Conservation (phyloP, 228 moss, liverwort and hornwort genomes). For the Sphagnum fallax region DNA sequence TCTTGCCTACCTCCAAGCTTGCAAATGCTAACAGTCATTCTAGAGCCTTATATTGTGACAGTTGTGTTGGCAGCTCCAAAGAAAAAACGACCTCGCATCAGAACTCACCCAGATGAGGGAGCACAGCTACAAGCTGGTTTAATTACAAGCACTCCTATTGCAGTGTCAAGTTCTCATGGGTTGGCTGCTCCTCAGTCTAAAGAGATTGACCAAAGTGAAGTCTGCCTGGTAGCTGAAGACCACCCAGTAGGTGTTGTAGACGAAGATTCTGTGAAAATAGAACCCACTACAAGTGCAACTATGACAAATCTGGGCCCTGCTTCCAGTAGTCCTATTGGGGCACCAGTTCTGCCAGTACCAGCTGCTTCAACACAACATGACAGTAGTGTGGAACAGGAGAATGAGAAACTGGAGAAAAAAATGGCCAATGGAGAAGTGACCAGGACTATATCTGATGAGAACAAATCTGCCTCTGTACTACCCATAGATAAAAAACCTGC, state of each 20-base stretch:
- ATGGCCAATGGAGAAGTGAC: constrained; percentile 10
- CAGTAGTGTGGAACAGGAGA: too few relatives aligned
- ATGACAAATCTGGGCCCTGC: too few relatives aligned
- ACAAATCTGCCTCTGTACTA: constrained; percentile 16
- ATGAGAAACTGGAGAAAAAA: neutral
- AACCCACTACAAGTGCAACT: neutral
- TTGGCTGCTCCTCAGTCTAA: constrained; percentile 7
- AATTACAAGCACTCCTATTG: too few relatives aligned
- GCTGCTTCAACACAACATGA: too few relatives aligned
- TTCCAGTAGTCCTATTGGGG: neutral
- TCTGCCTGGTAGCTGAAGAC: neutral
- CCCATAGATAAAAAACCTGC: constrained; percentile 11
- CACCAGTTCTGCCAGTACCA: too few relatives aligned
- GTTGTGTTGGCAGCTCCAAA: constrained; percentile 42
- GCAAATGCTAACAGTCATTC: too few relatives aligned
- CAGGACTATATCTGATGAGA: constrained; percentile 15
- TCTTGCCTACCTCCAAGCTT: too few relatives aligned
- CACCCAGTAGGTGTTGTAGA: constrained; percentile 19
- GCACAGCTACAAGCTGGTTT: constrained; percentile 12
- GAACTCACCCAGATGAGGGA: constrained; percentile 40
- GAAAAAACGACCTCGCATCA: constrained; percentile 58
- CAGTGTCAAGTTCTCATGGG: constrained; percentile 9
- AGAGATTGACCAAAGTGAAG: constrained; percentile 26
- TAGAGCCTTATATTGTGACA: too few relatives aligned
- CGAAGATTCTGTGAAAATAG: constrained; percentile 25